These are phyloP conservation scores for Pyricularia grisea DNA, from an alignment of 2,329 filamentous ascomycete species.

Conservation along the genomic window DNA sequence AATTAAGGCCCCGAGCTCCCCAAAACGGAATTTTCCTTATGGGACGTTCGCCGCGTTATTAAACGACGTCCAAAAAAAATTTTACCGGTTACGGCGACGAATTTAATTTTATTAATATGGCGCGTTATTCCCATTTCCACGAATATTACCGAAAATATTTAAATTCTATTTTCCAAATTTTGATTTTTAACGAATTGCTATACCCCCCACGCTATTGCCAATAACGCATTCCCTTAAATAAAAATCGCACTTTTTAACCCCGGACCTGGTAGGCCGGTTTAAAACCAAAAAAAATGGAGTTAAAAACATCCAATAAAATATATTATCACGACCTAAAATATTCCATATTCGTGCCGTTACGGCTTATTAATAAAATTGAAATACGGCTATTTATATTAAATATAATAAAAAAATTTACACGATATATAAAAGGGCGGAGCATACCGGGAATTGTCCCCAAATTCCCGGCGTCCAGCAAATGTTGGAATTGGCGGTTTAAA, in stretches of 20 bases:
- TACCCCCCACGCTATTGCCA: conserved; percentile 45
- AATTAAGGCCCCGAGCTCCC: background rate
- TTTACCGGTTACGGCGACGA: background rate
- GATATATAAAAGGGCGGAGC: conserved; percentile 36
- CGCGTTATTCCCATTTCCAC: conserved; percentile 26
- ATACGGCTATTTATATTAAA: conserved; percentile 25
- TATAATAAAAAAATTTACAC: conserved; percentile 38
- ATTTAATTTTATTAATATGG: background rate
- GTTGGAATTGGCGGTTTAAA: conserved; percentile 26
- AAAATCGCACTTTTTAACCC: conserved; percentile 22
- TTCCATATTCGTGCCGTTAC: conserved; percentile 31
- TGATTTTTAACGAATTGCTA: conserved; percentile 33
- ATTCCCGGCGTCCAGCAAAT: conserved; percentile 30
- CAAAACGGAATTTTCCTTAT: background rate
- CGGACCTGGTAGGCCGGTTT: background rate
- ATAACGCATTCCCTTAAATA: conserved; percentile 24
- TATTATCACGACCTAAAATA: conserved; percentile 38
- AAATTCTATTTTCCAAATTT: too few relatives aligned
- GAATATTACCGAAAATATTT: too few relatives aligned
- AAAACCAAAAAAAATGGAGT: background rate
- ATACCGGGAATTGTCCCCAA: conserved; percentile 37
- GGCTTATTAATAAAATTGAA: conserved; percentile 18
- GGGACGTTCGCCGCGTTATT: background rate
- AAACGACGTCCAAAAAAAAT: background rate
- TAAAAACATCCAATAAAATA: conserved; percentile 23